These are phyloP conservation scores for Sordaria brevicollis DNA, from an alignment of 495 filamentous ascomycete genomes.

Conservation along the genomic window DNA sequence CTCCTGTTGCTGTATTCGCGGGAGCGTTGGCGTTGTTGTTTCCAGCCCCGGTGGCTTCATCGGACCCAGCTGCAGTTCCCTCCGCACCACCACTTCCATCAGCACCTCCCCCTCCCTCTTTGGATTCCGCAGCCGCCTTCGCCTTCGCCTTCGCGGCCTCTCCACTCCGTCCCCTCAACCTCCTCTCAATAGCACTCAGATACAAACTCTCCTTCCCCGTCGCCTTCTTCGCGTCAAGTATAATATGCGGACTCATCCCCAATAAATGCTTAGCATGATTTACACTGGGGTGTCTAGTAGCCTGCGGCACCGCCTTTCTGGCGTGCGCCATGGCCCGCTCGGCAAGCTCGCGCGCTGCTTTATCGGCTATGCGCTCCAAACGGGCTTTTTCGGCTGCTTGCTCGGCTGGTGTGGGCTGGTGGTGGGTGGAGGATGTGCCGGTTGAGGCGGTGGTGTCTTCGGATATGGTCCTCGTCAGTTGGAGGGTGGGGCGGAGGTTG, in stretches of 20 bases:
- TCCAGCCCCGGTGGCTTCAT: background rate
- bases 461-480: background rate
- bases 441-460: background rate
- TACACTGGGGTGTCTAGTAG: constrained; percentile 36
- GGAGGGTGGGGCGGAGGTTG: background rate
- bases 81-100: background rate
- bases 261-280: constrained; percentile 38
- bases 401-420: constrained; percentile 24
- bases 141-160: constrained; percentile 12
- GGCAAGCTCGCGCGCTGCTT: constrained; percentile 33
- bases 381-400: constrained; percentile 41
- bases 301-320: constrained; percentile 29
- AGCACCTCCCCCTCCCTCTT: background rate
- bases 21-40: background rate
- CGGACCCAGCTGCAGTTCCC: background rate
- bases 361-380: constrained; percentile 38
- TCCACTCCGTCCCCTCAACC: constrained; percentile 31
- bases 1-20: background rate
- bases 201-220: constrained; percentile 58
- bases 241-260: constrained; percentile 37
- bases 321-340: constrained; percentile 38
- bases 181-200: constrained; percentile 56
- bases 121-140: background rate
- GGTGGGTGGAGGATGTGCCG: background rate
- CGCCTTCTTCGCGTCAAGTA: constrained; percentile 46